Conservation (phyloP, 2,329 filamentous ascomycete genomes). For the Decorospora gaudefroyi region DNA sequence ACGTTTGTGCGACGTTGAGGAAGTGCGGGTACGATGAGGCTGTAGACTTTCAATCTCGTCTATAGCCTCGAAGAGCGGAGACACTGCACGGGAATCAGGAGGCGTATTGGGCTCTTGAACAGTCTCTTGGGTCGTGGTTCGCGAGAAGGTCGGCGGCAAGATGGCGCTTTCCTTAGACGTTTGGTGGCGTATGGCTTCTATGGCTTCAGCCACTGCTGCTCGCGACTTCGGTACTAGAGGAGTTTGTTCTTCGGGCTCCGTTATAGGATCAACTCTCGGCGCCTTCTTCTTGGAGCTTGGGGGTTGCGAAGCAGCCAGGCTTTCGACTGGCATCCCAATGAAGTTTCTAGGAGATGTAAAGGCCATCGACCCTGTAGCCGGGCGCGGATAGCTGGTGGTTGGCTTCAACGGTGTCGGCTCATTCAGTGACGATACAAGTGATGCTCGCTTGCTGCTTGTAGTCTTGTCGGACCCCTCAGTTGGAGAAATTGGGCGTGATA, state of each 20-base stretch:
- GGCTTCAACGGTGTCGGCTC: conserved; percentile 14
- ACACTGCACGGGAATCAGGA: conserved; percentile 34
- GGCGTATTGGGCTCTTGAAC: conserved; percentile 30
- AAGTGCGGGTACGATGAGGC: conserved; percentile 30
- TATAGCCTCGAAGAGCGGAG: conserved; percentile 42
- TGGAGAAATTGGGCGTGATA: conserved; percentile 20
- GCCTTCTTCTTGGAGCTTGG: conserved; percentile 21
- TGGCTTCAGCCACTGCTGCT: conserved; percentile 15
- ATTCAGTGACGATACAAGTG: conserved; percentile 25
- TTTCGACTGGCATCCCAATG: conserved; percentile 30
- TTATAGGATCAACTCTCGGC: background rate
- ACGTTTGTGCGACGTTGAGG: conserved; percentile 29
- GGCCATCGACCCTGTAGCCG: conserved; percentile 36
- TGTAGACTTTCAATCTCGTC: conserved; percentile 45
- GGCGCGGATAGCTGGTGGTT: conserved; percentile 33
- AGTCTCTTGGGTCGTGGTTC: conserved; percentile 16
- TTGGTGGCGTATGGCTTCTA: conserved; percentile 16
- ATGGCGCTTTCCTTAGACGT: conserved; percentile 31
- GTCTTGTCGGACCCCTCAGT: conserved; percentile 22
- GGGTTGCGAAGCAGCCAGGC: conserved; percentile 22
- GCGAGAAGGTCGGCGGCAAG: conserved; percentile 25
- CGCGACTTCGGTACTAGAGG: conserved; percentile 14
- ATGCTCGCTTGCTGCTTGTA: conserved; percentile 20
- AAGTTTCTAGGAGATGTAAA: conserved; percentile 34
- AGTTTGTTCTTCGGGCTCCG: background rate